Evolutionary conservation across 2,329 filamentous ascomycete species (phyloP).

Genomic region (Xylaria arbuscula): DNA sequence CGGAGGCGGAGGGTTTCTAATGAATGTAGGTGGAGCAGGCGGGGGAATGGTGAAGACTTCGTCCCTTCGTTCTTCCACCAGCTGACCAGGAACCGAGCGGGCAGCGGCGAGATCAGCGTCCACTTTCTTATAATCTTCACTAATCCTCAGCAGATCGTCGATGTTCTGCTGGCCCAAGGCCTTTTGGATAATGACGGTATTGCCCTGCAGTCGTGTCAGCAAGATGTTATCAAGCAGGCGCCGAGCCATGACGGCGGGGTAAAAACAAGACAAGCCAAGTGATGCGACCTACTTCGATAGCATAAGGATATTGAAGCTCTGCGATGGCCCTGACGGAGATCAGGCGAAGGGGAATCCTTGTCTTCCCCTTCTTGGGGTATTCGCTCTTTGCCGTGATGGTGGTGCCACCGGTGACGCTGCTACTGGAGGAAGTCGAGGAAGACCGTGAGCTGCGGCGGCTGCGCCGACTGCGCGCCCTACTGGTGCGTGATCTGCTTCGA

Average conservation of each 20-base stretch:
- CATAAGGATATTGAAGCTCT: conserved; percentile 86
- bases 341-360: conserved; percentile 82
- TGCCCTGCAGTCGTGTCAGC: conserved; percentile 68
- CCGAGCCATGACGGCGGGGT: not conserved
- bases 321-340: conserved; percentile 84
- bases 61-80: conserved; percentile 62
- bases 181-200: conserved; percentile 82
- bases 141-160: conserved; percentile 85
- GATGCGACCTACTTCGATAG: conserved; percentile 76
- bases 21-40: conserved; percentile 46
- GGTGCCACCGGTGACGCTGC: conserved; percentile 58
- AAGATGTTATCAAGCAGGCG: not conserved
- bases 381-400: conserved; percentile 64
- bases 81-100: conserved; percentile 59
- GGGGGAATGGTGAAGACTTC: conserved; percentile 56
- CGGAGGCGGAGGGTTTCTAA: conserved; percentile 46
- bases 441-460: conserved; percentile 57
- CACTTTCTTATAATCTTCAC: conserved; percentile 76
- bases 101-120: conserved; percentile 59
- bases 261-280: not conserved
- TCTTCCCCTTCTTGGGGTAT: conserved; percentile 88
- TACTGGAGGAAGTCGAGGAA: conserved; percentile 59
- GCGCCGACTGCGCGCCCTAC: conserved; percentile 47
- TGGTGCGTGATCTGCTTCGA: conserved; percentile 57
- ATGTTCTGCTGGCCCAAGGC: conserved; percentile 92